phyloP scores from a whole-genome alignment of 1,284 basidiomycete species.

The Fomitiporia mediterranea region DNA sequence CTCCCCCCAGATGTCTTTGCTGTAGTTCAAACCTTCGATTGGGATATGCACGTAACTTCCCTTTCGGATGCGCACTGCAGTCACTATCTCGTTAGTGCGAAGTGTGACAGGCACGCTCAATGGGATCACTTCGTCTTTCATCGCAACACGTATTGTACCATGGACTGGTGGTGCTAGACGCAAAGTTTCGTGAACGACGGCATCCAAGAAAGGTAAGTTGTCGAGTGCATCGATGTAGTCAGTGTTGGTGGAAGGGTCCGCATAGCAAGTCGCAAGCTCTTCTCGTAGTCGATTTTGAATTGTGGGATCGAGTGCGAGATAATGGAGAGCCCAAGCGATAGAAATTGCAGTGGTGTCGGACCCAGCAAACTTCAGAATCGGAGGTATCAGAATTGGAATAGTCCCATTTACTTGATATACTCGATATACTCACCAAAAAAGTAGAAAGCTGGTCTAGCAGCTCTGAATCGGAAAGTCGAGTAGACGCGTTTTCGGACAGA shows the following conservation, averaged over 20 bases:
- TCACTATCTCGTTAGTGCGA: slow-evolving; percentile 9
- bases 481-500: slow-evolving; percentile 36
- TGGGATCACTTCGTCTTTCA: slow-evolving; percentile 28
- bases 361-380: slow-evolving; percentile 35
- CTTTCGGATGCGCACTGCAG: slow-evolving; percentile 38
- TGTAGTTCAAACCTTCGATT: slow-evolving; percentile 47
- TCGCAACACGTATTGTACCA: slow-evolving; percentile 23
- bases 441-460: slow-evolving; percentile 50
- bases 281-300: slow-evolving; percentile 42
- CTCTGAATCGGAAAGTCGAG: slow-evolving; percentile 43
- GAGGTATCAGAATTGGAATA: background rate
- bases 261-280: slow-evolving; percentile 31
- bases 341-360: slow-evolving; percentile 52
- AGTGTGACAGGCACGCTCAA: slow-evolving; percentile 33
- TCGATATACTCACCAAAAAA: slow-evolving; percentile 31
- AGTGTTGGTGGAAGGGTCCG: slow-evolving; percentile 18
- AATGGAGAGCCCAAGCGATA: slow-evolving; percentile 49
- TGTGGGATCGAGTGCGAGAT: slow-evolving; percentile 42
- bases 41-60: slow-evolving; percentile 53
- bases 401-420: background rate
- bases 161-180: slow-evolving; percentile 26
- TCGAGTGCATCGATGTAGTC: slow-evolving; percentile 40
- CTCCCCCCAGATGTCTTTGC: slow-evolving; percentile 47
- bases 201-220: slow-evolving; percentile 33
- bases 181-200: slow-evolving; percentile 31